phyloP scores from a whole-genome alignment of 2,329 filamentous ascomycete genomes.

The Phyllosticta ampelicida region DNA sequence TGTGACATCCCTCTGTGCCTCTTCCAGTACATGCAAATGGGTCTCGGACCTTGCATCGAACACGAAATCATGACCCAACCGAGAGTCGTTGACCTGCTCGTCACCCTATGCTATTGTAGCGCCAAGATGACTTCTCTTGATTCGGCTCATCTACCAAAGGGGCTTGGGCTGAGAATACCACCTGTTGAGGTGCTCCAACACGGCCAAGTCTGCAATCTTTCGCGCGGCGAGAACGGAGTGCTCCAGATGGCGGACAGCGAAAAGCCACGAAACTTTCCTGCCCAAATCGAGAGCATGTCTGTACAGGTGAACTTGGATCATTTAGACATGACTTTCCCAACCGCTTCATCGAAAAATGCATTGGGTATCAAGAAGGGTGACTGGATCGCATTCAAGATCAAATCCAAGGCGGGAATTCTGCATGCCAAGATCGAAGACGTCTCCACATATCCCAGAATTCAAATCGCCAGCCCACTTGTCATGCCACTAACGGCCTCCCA shows the following conservation, averaged over 20 bases:
- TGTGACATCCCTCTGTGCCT: slow-evolving; percentile 67
- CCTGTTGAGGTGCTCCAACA: slow-evolving; percentile 9
- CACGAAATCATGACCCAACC: slow-evolving; percentile 72
- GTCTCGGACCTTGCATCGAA: slow-evolving; percentile 75
- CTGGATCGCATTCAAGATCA: slow-evolving; percentile 38
- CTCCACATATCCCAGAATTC: background rate
- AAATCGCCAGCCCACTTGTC: background rate
- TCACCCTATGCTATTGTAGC: slow-evolving; percentile 68
- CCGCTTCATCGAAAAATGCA: background rate
- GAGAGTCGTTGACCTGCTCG: slow-evolving; percentile 70
- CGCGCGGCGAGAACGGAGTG: no score
- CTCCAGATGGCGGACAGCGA: no score
- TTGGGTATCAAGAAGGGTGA: slow-evolving; percentile 34
- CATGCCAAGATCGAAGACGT: slow-evolving; percentile 1
- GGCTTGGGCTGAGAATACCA: slow-evolving; percentile 46
- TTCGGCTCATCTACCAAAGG: slow-evolving; percentile 36
- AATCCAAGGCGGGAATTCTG: background rate
- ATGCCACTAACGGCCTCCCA: background rate
- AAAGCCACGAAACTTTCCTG: background rate
- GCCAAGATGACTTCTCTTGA: slow-evolving; percentile 21
- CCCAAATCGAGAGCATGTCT: background rate
- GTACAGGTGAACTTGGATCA: background rate
- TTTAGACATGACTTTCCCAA: slow-evolving; percentile 32
- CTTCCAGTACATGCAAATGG: slow-evolving; percentile 80
- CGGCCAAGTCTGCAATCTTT: slow-evolving; percentile 11